These are phyloP conservation scores for Diospyros lotus DNA, from an alignment of 148 eudicot genomes.

Conservation along the genomic window DNA sequence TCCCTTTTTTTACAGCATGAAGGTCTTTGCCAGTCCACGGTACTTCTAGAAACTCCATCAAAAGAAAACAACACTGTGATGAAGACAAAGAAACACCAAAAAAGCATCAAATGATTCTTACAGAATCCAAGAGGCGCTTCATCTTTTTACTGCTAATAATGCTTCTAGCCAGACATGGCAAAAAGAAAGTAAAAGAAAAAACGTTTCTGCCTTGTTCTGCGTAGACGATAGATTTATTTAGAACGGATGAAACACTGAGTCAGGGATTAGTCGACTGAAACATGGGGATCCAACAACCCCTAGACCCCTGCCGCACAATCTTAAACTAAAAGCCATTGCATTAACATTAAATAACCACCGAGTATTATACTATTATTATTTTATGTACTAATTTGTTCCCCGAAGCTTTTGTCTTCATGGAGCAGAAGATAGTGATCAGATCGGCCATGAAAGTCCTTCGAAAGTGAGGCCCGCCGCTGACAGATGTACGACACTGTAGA, in stretches of 20 bases:
- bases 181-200: not conserved
- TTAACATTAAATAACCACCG: not conserved
- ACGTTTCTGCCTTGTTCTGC: slow-evolving; percentile 7
- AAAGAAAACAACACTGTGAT: slow-evolving; percentile 12
- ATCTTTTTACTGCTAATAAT: slow-evolving; percentile 3
- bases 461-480: not conserved
- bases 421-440: not conserved
- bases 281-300: not conserved
- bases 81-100: slow-evolving; percentile 10
- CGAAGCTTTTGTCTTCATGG: not conserved
- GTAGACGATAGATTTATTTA: not conserved
- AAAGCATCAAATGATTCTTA: slow-evolving; percentile 10
- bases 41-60: slow-evolving; percentile 16
- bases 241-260: not conserved
- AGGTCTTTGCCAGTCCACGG: slow-evolving; percentile 14
- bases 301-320: too few relatives aligned
- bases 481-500: not conserved
- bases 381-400: not conserved
- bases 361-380: not conserved
- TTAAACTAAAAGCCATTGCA: slow-evolving; percentile 2
- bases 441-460: not conserved
- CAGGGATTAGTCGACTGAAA: not conserved
- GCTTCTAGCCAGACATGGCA: not conserved
- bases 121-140: slow-evolving; percentile 5
- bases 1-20: not conserved